Conservation (phyloP, 305 asterid species). For the Fraxinus latifolia region DNA sequence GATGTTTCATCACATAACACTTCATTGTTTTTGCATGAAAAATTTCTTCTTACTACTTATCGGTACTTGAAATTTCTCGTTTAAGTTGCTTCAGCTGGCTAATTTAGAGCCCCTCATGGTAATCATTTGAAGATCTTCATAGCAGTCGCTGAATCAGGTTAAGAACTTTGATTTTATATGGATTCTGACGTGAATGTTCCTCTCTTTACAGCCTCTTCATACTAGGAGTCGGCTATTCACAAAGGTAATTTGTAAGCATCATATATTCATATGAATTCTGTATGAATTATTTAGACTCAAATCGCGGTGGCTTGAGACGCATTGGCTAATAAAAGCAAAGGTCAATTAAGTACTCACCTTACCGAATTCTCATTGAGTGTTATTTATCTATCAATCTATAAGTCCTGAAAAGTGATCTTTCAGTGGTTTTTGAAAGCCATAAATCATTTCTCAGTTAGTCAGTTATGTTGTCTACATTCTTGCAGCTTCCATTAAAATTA, state of each 20-base stretch:
- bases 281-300: neutral
- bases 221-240: conserved; percentile 73
- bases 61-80: neutral
- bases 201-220: conserved; percentile 66
- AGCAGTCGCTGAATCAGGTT: neutral
- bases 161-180: neutral
- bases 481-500: neutral
- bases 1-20: neutral
- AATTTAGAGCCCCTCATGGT: neutral
- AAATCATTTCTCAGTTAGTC: neutral
- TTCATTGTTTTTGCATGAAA: neutral
- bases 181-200: conserved; percentile 11
- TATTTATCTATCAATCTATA: neutral
- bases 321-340: neutral
- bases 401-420: neutral
- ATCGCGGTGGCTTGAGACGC: conserved; percentile 19
- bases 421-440: neutral
- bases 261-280: neutral
- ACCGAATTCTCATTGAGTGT: neutral
- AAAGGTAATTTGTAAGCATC: conserved; percentile 53
- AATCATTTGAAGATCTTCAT: neutral
- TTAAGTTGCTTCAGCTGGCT: neutral
- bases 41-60: neutral
- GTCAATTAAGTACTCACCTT: neutral
- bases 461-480: neutral